Evolutionary conservation across 2,329 filamentous ascomycete species (phyloP), one percentile per base, ranked within the genome.

Genomic region (Laburnicola sp.): DNA sequence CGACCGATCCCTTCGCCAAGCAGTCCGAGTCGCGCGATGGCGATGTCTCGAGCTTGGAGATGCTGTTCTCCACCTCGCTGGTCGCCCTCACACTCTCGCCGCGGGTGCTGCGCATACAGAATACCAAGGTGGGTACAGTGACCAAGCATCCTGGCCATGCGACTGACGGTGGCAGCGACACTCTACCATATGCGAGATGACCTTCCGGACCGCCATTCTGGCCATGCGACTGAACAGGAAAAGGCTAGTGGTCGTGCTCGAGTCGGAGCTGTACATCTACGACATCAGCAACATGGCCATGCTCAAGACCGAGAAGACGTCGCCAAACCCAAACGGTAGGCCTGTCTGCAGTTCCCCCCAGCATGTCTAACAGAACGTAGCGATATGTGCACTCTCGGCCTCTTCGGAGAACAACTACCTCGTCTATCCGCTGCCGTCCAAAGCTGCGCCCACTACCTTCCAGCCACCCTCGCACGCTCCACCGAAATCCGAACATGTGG

Each of bases 251-350:
- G 92, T 99, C 28, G 87, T 97, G 10, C 82, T 97, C 50, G 94
- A 99, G 72, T 91, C 96, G 64, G 89, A 96, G 71, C 96, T 97
- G 56, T 99, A 97, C 75, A 82, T 99, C 42, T 99, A 99, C 77
- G 94, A 99, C 73, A 97, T 99, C 60, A 91, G 92, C 75, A 97
- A 97, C 70, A 97, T 99, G 93, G 93, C 89, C 65, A 84, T 97
- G 51, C 80, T 97, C 35, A 88, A 91, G 73, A 96, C 91, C 4
- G 96, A 97, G 58, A 86, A 91, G 52, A 97, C 93, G 4, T 97
- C 93, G 3, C 90, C 94, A 5, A 99, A 99, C 66, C 90, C 92
- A 1, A 86, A 85, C 57, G 84, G 85, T 80, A 82, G 3, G 55
- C 44, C 22, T n/a, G 7, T 8, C 11, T 55, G n/a, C n/a, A n/a